These are phyloP conservation scores for Neonectria hederae DNA, from an alignment of 2,329 filamentous ascomycete genomes.

Conservation along the genomic window DNA sequence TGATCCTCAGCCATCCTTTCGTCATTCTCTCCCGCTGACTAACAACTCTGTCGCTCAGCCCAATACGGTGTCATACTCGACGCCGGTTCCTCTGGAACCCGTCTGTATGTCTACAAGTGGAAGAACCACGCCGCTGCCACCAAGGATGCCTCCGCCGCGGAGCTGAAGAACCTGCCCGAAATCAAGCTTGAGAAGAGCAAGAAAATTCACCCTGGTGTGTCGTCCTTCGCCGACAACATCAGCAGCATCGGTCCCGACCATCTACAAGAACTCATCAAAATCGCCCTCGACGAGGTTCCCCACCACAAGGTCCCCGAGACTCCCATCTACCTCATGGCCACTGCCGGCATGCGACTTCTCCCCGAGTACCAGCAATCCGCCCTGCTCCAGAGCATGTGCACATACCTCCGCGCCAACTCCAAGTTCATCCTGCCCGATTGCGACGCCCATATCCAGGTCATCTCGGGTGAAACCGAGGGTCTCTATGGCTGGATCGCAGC, in stretches of 20 bases:
- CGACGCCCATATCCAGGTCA: constrained; percentile 88
- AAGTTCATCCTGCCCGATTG: constrained; percentile 91
- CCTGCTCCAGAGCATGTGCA: constrained; percentile 81
- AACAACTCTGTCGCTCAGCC: constrained; percentile 49
- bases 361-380: constrained; percentile 76
- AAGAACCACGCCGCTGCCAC: constrained; percentile 74
- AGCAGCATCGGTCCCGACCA: constrained; percentile 83
- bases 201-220: constrained; percentile 94
- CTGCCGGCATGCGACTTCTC: constrained; percentile 91
- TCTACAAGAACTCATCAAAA: constrained; percentile 79
- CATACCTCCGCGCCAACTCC: constrained; percentile 80
- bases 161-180: constrained; percentile 75
- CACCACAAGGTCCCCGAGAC: constrained; percentile 80
- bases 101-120: constrained; percentile 95
- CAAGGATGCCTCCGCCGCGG: constrained; percentile 57
- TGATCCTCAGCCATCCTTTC: not conserved
- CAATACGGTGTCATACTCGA: constrained; percentile 95
- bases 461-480: constrained; percentile 93
- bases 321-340: constrained; percentile 93
- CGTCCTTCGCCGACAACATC: constrained; percentile 83
- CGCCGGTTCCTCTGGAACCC: constrained; percentile 96
- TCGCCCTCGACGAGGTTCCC: constrained; percentile 83
- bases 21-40: constrained; percentile 21
- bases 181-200: constrained; percentile 88
- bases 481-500: constrained; percentile 97